These are phyloP conservation scores for Asterophora parasitica DNA, from an alignment of 768 basidiomycete genomes.

Conservation along the genomic window DNA sequence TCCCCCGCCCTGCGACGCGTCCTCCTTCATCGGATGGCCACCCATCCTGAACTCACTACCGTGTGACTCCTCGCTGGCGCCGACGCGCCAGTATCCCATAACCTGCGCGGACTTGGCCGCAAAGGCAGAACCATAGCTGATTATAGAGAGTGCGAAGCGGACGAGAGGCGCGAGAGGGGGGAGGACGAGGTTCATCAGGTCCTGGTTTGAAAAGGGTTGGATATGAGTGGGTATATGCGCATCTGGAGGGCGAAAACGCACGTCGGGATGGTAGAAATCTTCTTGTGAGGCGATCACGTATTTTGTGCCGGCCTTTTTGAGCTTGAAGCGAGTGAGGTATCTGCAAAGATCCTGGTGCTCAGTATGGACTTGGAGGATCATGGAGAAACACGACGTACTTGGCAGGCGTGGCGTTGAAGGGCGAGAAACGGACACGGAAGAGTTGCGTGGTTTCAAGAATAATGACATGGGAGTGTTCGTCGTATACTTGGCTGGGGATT, in stretches of 20 bases:
- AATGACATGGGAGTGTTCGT: slow-evolving; percentile 34
- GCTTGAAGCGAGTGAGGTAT: slow-evolving; percentile 44
- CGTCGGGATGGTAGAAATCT: slow-evolving; percentile 34
- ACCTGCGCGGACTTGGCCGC: slow-evolving; percentile 25
- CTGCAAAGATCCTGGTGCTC: slow-evolving; percentile 20
- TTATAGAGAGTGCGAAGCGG: slow-evolving; percentile 12
- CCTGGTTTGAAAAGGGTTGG: slow-evolving; percentile 12
- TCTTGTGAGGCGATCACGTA: slow-evolving; percentile 52
- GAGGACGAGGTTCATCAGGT: slow-evolving; percentile 18
- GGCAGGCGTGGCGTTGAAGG: slow-evolving; percentile 38
- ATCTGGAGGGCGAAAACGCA: slow-evolving; percentile 8
- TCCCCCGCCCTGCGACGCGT: not conserved
- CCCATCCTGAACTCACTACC: not conserved
- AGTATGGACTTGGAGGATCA: not conserved
- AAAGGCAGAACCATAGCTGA: slow-evolving; percentile 17
- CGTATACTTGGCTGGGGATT: slow-evolving; percentile 36
- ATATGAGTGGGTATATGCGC: slow-evolving; percentile 6
- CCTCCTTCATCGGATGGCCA: not conserved
- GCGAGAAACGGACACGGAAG: slow-evolving; percentile 48
- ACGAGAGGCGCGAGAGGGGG: slow-evolving; percentile 20
- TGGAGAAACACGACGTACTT: slow-evolving; percentile 29
- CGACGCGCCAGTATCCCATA: slow-evolving; percentile 24
- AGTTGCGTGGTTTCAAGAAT: slow-evolving; percentile 50
- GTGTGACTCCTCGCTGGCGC: not conserved
- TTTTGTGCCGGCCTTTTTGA: slow-evolving; percentile 36